These are phyloP conservation scores for Venturia nashicola DNA, from an alignment of 2,329 filamentous ascomycete genomes.

Conservation along the genomic window DNA sequence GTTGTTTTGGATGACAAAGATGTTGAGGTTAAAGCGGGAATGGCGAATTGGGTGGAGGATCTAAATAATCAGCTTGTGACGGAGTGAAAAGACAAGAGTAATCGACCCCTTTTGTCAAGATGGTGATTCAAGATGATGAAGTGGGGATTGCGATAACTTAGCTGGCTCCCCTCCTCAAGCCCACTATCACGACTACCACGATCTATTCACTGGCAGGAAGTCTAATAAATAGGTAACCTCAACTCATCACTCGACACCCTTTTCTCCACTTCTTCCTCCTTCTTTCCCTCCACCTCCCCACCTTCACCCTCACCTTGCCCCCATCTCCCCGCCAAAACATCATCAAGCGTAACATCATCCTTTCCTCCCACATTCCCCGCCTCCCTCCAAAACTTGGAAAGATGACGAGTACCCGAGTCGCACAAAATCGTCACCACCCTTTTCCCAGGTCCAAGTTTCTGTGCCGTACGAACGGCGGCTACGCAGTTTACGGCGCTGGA, in stretches of 20 bases:
- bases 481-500: slow-evolving; percentile 95
- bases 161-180: too few species aligned
- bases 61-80: neutral
- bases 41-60: neutral
- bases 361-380: slow-evolving; percentile 51
- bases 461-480: slow-evolving; percentile 58
- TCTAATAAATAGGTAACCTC: neutral
- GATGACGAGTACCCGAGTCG: slow-evolving; percentile 61
- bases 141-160: too few species aligned
- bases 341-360: slow-evolving; percentile 41
- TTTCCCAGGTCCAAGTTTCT: slow-evolving; percentile 47
- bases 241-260: neutral
- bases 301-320: neutral
- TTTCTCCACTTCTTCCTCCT: neutral
- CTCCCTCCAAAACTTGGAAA: slow-evolving; percentile 75
- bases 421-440: slow-evolving; percentile 73
- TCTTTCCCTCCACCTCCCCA: neutral
- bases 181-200: neutral
- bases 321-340: slow-evolving; percentile 33
- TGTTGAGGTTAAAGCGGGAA: neutral
- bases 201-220: neutral
- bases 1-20: neutral
- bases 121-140: too few species aligned
- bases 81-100: neutral
- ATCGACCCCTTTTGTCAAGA: too few species aligned